Evolutionary conservation across 2,329 filamentous ascomycete species (phyloP), one percentile per base, ranked within the genome.

Genomic region (Aspergillus sp.): DNA sequence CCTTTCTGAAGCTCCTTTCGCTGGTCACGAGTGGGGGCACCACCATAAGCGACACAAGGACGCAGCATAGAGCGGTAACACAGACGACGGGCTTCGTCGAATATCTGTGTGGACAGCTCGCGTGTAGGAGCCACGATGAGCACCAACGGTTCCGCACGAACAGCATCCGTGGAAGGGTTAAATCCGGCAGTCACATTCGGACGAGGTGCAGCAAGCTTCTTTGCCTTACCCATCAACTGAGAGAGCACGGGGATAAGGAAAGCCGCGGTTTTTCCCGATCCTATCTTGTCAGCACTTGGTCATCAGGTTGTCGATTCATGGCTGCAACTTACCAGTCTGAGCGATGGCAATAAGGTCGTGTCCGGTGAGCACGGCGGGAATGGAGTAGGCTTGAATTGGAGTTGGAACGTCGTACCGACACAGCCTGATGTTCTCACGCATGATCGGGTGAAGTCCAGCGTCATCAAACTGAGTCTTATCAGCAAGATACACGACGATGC

Each of bases 11-110:
- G 78, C 62, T 94, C 84, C 5, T 78, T 72, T 4, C 84, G 74
- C 68, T 96, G 89, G 10, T 84, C 78, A 2, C 69, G 66, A n/a
- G 82, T 61, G 0, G 88, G 87, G 5, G 83, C 83, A 53, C 93
- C 93, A 44, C 93, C 93, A 57, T 97, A 98, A 25, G 86, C 76
- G 39, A 95, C 89, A 57, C 86, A 90, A 20, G 93, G 91, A 37
- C 93, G 89, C 49, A 98, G 78, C 88, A 95, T 95, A 3, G 88
- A 90, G 1, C 93, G 84, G 61, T 98, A 98, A 65, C 90, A 96
- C 43, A 97, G 82, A 58, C 91, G 89, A 53, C 93, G 86, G 22
- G 88, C 84, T 65, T 97, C 91, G 53, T 95, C 89, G 70, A 95
- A 97, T 57, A 97, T 95, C 64, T 98, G 93, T 2, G 90, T 86